Evolutionary conservation across 2,329 filamentous ascomycete genomes (phyloP), one percentile per base, ranked within the genome.

Genomic region (Monilinia vaccinii-corymbosi): DNA sequence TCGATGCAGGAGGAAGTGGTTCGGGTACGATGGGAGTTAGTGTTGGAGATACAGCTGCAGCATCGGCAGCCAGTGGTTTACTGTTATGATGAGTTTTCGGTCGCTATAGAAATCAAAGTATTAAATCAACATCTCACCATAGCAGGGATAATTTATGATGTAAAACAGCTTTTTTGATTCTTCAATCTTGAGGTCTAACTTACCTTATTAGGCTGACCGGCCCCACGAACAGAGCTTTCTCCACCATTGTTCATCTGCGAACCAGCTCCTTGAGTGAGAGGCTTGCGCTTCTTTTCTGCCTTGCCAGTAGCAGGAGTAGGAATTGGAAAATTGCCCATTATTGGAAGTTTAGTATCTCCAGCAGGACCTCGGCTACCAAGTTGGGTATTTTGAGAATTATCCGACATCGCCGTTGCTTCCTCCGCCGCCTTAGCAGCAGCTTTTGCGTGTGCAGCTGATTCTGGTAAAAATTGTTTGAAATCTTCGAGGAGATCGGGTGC

Each of bases 381-480:
- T 64, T 84, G 83, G 1, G 83, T 81, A 14, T 81, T 83, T 60
- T 81, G 79, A 14, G 56, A 34, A 23, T 42, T 32, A 49, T 52
- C 60, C 49, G 62, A 44, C 47, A 62, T 49, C 18, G 75, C 73
- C 11, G 80, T 82, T 28, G 82, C 81, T 61, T 91, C 86, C 66
- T 91, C 90, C 48, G 82, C 78, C 60, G 87, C 85, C 69, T 83
- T 74, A 64, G 75, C 79, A 64, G 79, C 81, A 62, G 75, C 82
- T 72, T 81, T 88, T 67, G 79, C 83, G 65, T 86, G 82, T 21
- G 87, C 86, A 36, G 87, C 86, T 47, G 93, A 95, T 72, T 99
- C 94, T 0, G 94, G 94, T 9, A 99, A 80, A 67, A 99, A 99
- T 71, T 99, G 94, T 73, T 99, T 99, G 73, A 99, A 99, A 71